phyloP scores from a whole-genome alignment of 1,139 yeast genomes.

The Saccharomyces uvarum region DNA sequence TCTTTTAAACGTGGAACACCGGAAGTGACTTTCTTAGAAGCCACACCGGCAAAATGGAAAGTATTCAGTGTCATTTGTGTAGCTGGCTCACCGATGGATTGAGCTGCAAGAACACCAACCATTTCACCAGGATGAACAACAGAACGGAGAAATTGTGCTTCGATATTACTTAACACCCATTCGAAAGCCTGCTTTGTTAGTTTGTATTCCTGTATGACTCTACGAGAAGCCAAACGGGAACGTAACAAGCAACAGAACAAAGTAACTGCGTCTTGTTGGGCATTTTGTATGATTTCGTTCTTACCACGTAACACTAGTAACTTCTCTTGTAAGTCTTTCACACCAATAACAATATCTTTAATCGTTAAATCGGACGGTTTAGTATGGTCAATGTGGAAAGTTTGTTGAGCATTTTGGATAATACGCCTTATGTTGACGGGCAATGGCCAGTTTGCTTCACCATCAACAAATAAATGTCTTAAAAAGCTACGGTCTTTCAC shows the following conservation, averaged over 20 bases:
- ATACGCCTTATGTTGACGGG: slow-evolving; percentile 97
- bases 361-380: slow-evolving; percentile 86
- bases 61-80: slow-evolving; percentile 99
- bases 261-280: slow-evolving; percentile 86
- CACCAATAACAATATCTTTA: slow-evolving; percentile 68
- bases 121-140: slow-evolving; percentile 97
- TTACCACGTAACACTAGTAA: slow-evolving; percentile 79
- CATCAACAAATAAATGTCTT: slow-evolving; percentile 81
- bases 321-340: slow-evolving; percentile 58
- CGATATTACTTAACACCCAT: slow-evolving; percentile 93
- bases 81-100: slow-evolving; percentile 99
- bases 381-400: slow-evolving; percentile 85
- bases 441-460: slow-evolving; percentile 94
- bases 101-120: slow-evolving; percentile 99
- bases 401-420: slow-evolving; percentile 93
- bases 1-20: slow-evolving; percentile 99
- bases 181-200: slow-evolving; percentile 81
- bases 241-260: slow-evolving; percentile 87
- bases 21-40: slow-evolving; percentile 95
- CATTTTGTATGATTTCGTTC: slow-evolving; percentile 65
- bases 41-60: slow-evolving; percentile 99
- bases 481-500: slow-evolving; percentile 68
- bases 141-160: slow-evolving; percentile 85
- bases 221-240: slow-evolving; percentile 83
- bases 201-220: slow-evolving; percentile 86